Conservation (phyloP, 148 eudicot species). For the Selenicereus undatus region DNA sequence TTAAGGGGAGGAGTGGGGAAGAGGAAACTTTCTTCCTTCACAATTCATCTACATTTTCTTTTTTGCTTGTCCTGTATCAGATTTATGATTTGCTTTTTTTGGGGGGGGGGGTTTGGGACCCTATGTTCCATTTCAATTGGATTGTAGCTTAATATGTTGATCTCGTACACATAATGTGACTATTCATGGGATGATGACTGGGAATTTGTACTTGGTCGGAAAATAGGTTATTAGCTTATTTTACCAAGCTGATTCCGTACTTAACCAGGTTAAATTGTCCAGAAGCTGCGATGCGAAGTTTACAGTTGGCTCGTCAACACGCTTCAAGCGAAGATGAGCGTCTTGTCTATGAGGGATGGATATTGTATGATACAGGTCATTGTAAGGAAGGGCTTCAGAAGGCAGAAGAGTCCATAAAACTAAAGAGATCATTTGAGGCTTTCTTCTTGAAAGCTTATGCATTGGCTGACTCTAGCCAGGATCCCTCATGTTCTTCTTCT, state of each 20-base stretch:
- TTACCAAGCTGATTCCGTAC: conserved; percentile 18
- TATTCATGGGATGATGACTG: neutral
- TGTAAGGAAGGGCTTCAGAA: conserved; percentile 85
- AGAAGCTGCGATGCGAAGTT: conserved; percentile 97
- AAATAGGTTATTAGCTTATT: neutral
- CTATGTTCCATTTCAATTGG: neutral
- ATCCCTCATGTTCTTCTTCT: conserved; percentile 69
- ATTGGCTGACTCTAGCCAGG: conserved; percentile 85
- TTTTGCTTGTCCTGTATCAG: no score
- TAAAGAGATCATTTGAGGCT: conserved; percentile 95
- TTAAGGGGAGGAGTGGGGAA: no score
- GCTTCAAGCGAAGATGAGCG: conserved; percentile 79
- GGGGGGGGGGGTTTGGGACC: no score
- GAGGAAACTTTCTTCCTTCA: no score
- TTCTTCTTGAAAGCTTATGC: conserved; percentile 97
- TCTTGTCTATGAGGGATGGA: conserved; percentile 97
- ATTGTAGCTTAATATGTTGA: neutral
- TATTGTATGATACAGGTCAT: conserved; percentile 90
- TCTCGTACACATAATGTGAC: neutral
- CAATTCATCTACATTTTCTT: no score
- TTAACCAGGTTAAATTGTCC: conserved; percentile 83
- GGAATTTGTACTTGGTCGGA: neutral
- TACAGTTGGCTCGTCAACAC: conserved; percentile 86
- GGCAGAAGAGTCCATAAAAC: conserved; percentile 86
- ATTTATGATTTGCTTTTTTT: no score